Evolutionary conservation across 106 monocot genomes (phyloP).

Genomic region (Vanilla planifolia): DNA sequence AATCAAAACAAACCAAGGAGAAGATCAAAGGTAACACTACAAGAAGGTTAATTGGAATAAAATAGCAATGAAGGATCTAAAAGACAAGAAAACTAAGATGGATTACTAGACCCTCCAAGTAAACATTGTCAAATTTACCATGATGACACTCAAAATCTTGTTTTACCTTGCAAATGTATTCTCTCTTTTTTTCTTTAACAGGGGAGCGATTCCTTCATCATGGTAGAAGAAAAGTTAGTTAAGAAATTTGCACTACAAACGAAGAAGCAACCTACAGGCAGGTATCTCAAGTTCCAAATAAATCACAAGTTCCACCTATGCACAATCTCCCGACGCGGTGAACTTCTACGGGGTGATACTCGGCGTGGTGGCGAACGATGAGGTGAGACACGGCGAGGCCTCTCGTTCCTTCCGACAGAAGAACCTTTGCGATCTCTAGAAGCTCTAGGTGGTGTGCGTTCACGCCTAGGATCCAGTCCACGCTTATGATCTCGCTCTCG

Average conservation of each 20-base stretch:
- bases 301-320: slow-evolving; percentile 89
- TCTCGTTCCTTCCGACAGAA: slow-evolving; percentile 55
- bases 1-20: not conserved
- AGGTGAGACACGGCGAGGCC: slow-evolving; percentile 35
- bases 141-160: slow-evolving; percentile 1
- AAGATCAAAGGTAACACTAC: not conserved
- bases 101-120: not conserved
- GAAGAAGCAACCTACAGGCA: slow-evolving; percentile 66
- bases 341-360: slow-evolving; percentile 43
- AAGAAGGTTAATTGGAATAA: not conserved
- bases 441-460: slow-evolving; percentile 51
- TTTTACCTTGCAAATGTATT: slow-evolving; percentile 99
- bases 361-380: slow-evolving; percentile 41
- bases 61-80: not conserved
- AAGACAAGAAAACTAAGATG: slow-evolving; percentile 2
- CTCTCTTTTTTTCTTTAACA: slow-evolving; percentile 97
- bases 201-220: slow-evolving; percentile 96
- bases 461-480: slow-evolving; percentile 38
- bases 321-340: slow-evolving; percentile 52
- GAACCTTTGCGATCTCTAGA: slow-evolving; percentile 62
- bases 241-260: slow-evolving; percentile 38
- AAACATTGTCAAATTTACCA: not conserved
- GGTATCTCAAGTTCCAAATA: slow-evolving; percentile 41
- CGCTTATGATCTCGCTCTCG: slow-evolving; percentile 58
- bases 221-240: slow-evolving; percentile 74